A percentile compares a stretch with the other conserved stretches of the same genome.
These are phyloP conservation scores for Xerocomus potaroensis DNA, from an alignment of 768 basidiomycete species.

Conservation along the genomic window DNA sequence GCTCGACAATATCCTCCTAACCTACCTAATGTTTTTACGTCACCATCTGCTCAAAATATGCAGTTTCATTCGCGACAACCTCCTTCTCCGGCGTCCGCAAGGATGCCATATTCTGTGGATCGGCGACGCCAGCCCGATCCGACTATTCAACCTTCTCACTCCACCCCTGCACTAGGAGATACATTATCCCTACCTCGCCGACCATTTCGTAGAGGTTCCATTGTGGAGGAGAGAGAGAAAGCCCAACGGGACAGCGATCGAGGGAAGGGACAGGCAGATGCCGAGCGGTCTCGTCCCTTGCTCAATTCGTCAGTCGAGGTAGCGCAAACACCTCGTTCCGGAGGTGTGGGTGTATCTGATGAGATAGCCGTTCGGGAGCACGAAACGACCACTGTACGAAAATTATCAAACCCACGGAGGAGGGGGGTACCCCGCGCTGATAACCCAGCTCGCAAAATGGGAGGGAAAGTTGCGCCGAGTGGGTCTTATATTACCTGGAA, in stretches of 20 bases:
- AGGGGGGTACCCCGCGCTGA: slow-evolving; percentile 20
- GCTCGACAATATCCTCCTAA: slow-evolving; percentile 33
- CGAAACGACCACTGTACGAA: slow-evolving; percentile 13
- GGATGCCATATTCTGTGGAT: slow-evolving; percentile 22
- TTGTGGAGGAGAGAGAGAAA: slow-evolving; percentile 24
- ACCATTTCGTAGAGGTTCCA: slow-evolving; percentile 25
- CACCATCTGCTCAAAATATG: slow-evolving; percentile 36
- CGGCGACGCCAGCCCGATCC: slow-evolving; percentile 25
- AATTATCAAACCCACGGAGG: slow-evolving; percentile 15
- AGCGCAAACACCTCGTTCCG: slow-evolving; percentile 11
- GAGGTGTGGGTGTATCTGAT: slow-evolving; percentile 17
- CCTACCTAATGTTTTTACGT: slow-evolving; percentile 26
- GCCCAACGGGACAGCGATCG: slow-evolving; percentile 23
- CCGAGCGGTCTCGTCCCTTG: slow-evolving; percentile 17
- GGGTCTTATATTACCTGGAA: slow-evolving; percentile 22
- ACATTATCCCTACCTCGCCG: slow-evolving; percentile 24
- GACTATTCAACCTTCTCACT: slow-evolving; percentile 24
- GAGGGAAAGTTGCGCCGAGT: slow-evolving; percentile 25
- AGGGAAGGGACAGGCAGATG: slow-evolving; percentile 13
- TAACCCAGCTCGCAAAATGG: slow-evolving; percentile 10
- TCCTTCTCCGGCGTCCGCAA: slow-evolving; percentile 31
- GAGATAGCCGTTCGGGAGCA: slow-evolving; percentile 18
- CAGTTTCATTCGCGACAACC: slow-evolving; percentile 40
- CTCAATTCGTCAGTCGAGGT: slow-evolving; percentile 16
- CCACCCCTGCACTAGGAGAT: slow-evolving; percentile 31